Percentiles rank a stretch among this genome's conserved stretches.
Conservation (phyloP, 495 filamentous ascomycete species). For the Penicillium waksmanii region DNA sequence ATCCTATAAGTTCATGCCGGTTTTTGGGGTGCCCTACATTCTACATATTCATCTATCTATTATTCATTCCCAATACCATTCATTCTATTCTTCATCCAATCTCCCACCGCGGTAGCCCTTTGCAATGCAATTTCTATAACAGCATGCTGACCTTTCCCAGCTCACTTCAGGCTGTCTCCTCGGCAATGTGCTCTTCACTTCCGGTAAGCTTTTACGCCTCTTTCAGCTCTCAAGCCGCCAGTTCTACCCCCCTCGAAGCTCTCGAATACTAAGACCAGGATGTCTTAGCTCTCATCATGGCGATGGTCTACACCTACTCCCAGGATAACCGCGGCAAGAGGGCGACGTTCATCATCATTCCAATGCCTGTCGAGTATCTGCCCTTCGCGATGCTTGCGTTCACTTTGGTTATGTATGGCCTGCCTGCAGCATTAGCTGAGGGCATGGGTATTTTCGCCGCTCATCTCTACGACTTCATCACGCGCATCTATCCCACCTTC, state of each 20-base stretch:
- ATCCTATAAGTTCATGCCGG: slow-evolving; percentile 65
- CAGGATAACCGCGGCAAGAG: slow-evolving; percentile 79
- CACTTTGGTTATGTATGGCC: slow-evolving; percentile 62
- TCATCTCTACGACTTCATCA: slow-evolving; percentile 85
- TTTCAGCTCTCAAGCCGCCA: neutral
- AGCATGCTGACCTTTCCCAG: slow-evolving; percentile 36
- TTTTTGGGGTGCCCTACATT: slow-evolving; percentile 93
- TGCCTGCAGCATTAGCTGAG: slow-evolving; percentile 54
- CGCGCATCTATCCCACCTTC: slow-evolving; percentile 79
- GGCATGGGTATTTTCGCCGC: slow-evolving; percentile 75
- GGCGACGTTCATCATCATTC: slow-evolving; percentile 73
- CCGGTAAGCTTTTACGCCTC: slow-evolving; percentile 40
- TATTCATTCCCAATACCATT: slow-evolving; percentile 25
- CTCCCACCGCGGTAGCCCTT: slow-evolving; percentile 26
- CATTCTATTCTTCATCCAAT: slow-evolving; percentile 23
- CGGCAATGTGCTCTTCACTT: slow-evolving; percentile 57
- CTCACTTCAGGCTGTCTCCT: slow-evolving; percentile 54
- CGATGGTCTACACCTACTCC: slow-evolving; percentile 76
- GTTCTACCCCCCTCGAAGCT: neutral
- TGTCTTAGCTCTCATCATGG: slow-evolving; percentile 67
- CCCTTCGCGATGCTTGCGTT: slow-evolving; percentile 76
- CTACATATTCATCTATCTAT: slow-evolving; percentile 30
- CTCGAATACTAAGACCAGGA: neutral
- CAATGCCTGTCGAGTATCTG: slow-evolving; percentile 72
- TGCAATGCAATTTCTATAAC: slow-evolving; percentile 4